Evolutionary conservation across 305 asterid species (phyloP).

Genomic region (Plantago coronopus): DNA sequence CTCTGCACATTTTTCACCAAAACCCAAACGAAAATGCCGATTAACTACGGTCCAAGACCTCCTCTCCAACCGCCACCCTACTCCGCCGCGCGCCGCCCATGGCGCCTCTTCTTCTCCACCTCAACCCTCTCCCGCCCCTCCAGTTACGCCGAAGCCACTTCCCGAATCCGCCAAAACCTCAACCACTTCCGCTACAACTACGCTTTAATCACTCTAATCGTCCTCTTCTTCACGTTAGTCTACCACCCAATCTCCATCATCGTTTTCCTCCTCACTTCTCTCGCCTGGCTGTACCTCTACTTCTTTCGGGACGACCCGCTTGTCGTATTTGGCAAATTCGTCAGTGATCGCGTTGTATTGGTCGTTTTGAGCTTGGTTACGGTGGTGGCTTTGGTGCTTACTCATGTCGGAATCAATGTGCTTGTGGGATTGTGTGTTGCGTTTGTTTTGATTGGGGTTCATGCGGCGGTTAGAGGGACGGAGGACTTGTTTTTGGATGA

Average conservation of each 20-base stretch:
- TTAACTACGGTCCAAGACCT: conserved; percentile 1
- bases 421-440: conserved; percentile 57
- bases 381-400: conserved; percentile 57
- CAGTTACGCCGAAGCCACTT: conserved; percentile 55
- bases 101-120: conserved; percentile 56
- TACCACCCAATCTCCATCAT: conserved; percentile 82
- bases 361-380: conserved; percentile 50
- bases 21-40: not conserved
- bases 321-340: conserved; percentile 31
- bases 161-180: conserved; percentile 67
- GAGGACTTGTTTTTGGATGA: conserved; percentile 83
- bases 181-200: conserved; percentile 78
- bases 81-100: conserved; percentile 65
- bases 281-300: conserved; percentile 56
- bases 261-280: conserved; percentile 45
- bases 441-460: conserved; percentile 42
- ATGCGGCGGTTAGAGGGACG: conserved; percentile 56
- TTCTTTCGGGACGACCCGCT: conserved; percentile 64
- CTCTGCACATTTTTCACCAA: not conserved
- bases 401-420: conserved; percentile 59
- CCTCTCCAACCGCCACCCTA: conserved; percentile 24
- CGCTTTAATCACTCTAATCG: conserved; percentile 47
- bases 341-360: conserved; percentile 64
- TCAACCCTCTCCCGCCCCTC: conserved; percentile 52
- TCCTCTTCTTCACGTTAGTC: conserved; percentile 73